Conservation (phyloP, 805 yeast species). For the Dipodascus geniculatus region DNA sequence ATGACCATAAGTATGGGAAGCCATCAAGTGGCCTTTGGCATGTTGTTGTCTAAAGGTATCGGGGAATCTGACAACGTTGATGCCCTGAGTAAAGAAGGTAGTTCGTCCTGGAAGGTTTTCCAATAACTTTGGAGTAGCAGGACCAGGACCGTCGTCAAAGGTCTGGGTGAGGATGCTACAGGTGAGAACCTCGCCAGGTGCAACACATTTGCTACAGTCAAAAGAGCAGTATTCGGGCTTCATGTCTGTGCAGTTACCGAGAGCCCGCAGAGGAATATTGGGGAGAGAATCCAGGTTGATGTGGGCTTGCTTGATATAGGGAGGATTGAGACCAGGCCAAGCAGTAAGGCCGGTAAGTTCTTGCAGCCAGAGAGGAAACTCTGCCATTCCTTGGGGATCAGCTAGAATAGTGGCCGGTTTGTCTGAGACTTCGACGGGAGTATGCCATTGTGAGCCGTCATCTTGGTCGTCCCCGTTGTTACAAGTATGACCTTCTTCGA, state of each 20-base stretch:
- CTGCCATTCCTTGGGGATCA: constrained; percentile 21
- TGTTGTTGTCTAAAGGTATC: constrained; percentile 50
- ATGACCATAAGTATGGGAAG: constrained; percentile 90
- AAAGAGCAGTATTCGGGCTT: constrained; percentile 57
- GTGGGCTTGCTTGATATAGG: constrained; percentile 63
- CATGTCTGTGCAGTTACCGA: constrained; percentile 44
- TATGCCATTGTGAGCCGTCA: constrained; percentile 16
- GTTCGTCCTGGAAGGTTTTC: constrained; percentile 41
- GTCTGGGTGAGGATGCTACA: constrained; percentile 74
- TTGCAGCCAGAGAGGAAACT: constrained; percentile 71
- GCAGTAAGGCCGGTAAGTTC: constrained; percentile 58
- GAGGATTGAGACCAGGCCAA: constrained; percentile 88
- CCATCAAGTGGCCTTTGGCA: constrained; percentile 63
- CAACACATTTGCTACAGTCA: constrained; percentile 73
- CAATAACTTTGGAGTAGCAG: constrained; percentile 51
- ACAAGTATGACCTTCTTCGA: constrained; percentile 15
- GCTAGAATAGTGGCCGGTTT: background rate
- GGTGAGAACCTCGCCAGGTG: constrained; percentile 62
- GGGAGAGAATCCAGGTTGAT: constrained; percentile 40
- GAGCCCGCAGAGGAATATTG: constrained; percentile 12
- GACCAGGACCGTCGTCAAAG: constrained; percentile 92
- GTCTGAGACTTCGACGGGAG: background rate
- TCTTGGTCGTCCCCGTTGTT: constrained; percentile 17
- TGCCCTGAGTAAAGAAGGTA: constrained; percentile 80
- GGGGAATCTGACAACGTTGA: constrained; percentile 68